Evolutionary conservation across 139 green algal genomes (phyloP), one percentile per base, ranked within the genome.

Genomic region (Penium margaritaceum): DNA sequence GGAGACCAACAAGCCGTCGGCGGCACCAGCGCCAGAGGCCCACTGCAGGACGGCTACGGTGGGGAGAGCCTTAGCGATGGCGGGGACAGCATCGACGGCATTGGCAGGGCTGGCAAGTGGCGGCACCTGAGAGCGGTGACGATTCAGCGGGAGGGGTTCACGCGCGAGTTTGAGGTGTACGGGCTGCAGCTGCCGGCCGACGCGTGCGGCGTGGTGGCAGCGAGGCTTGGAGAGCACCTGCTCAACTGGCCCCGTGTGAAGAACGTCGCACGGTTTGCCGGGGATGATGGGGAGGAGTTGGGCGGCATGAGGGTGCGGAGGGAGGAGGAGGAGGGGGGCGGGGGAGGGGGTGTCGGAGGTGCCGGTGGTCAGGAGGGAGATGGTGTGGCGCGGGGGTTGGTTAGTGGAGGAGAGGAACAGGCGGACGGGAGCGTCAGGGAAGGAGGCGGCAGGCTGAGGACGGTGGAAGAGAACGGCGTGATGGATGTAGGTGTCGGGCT

Each of bases 141-240:
- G 47, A 60, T 60, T 4, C 27, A 64, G 15, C 12, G 29, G 27
- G 55, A 29, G 27, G 29, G 15, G 36, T 64, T 64, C 30, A 32
- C 30, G 7, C 55, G 41, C 17, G 14, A 35, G 41, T 55, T 57
- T 70, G 63, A 60, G 29, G 39, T 74, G 47, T 15, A 30, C 14
- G 66, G 24, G 0, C 83, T 94, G 91, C 32, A 32, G 19, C 30
- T 70, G 29, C 41, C 41, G 29, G n/a, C 43, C 27, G 63, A 60
- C 41, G 27, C 24, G 29, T 70, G 63, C 30, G 63, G 63, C 6
- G 5, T 2, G n/a, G 15, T 70, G 39, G 89, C 86, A 21, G 27
- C 21, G 63, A 29, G 34, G 43, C 63, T 70, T 27, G 39, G n/a
- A 2, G 63, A 32, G 66, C 44, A 29, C 33, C 66, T 73, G 34